Evolutionary conservation across 345 rosid species (phyloP).

Genomic region (Populus euphratica): DNA sequence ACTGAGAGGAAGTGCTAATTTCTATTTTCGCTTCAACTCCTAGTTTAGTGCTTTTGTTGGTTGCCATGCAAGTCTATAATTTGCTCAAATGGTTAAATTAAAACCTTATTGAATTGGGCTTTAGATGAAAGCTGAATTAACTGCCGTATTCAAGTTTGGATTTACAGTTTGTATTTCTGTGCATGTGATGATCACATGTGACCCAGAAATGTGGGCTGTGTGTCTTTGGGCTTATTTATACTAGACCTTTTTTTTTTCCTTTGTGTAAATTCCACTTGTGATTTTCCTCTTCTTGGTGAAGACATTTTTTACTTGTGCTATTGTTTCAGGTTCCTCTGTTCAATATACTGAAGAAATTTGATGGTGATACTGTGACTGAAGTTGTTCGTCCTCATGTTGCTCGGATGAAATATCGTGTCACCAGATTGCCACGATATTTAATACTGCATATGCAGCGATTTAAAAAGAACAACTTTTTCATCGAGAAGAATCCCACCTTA

Average conservation of each 20-base stretch:
- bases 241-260: not conserved
- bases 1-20: not conserved
- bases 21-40: not conserved
- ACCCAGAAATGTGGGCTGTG: not conserved
- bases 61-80: not conserved
- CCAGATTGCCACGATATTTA: conserved; percentile 70
- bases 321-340: conserved; percentile 75
- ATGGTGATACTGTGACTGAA: conserved; percentile 84
- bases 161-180: not conserved
- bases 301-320: not conserved
- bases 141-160: not conserved
- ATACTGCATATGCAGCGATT: conserved; percentile 94
- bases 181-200: not conserved
- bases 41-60: not conserved
- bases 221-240: not conserved
- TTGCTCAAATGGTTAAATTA: not conserved
- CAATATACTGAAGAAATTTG: conserved; percentile 87
- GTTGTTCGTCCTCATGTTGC: conserved; percentile 83
- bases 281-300: not conserved
- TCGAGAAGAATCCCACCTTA: conserved; percentile 91
- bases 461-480: conserved; percentile 86
- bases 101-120: not conserved
- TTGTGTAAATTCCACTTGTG: not conserved
- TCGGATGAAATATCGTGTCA: conserved; percentile 80
- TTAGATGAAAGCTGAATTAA: not conserved